Base-by-base conservation (phyloP, 2,329 filamentous ascomycete species). In the Myriangium duriaei region DNA sequence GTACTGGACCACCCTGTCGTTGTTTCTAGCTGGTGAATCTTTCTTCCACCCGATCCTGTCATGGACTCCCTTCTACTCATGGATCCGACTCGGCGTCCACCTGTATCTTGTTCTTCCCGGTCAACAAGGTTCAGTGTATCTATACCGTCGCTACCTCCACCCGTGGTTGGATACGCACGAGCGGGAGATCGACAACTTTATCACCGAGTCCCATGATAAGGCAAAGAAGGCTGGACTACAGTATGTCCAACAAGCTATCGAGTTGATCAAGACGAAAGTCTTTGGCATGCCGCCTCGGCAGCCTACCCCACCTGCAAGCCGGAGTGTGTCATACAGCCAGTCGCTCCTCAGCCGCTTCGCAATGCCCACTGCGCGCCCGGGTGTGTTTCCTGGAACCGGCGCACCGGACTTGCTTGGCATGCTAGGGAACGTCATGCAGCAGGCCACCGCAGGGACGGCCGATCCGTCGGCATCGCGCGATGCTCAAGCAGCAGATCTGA, bases 31-130 rank as follows among this genome's bases (percentile, higher is more conserved):
- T 44, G 74, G 78, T 60, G 91, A 96, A 64, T 87, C 81, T 32
- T 93, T 86, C 74, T 77, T 81, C 40, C 76, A 79, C 51, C 94
- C 88, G 63, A 78, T 96, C 53, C 72, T 96, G 32, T 72, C 72
- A 57, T 96, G 86, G 84, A 67, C 96, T 26, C 91, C 91, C 2
- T 92, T 96, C 61, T 98, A 95, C 64, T 74, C 83, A 49, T 95
- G 87, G 73, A 68, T 94, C 52, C 85, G 91, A 47, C 74, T 95
- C 39, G 67, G 79, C 54, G 80, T 91, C 62, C 76, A 95, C 55
- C 76, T 91, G 48, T 98, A 95, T 65, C 82, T 98, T 45, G 86
- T 96, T 53, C 76, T 94, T n/a, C 91, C 88, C 0, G 88, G 93
- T 60, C 91, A 85, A n/a, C 88, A 95, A 57, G 91, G 91, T 57